Percentiles rank a stretch among this genome's conserved stretches.
Conservation (phyloP, 2,329 filamentous ascomycete genomes). For the Aureobasidium zeae region DNA sequence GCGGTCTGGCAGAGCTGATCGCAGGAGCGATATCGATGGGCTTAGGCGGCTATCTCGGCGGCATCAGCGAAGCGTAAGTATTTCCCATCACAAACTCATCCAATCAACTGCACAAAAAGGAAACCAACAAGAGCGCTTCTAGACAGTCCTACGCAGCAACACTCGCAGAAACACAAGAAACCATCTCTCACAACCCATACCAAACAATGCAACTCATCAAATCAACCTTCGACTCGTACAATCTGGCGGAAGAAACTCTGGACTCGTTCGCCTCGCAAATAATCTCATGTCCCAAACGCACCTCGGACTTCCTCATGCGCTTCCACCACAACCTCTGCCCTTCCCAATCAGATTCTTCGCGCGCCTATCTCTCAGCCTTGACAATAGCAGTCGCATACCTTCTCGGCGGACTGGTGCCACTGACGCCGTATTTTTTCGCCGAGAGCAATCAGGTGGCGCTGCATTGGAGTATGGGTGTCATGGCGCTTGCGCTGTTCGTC, state of each 20-base stretch:
- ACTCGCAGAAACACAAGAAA: slow-evolving; percentile 4
- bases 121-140: too few relatives aligned
- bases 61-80: slow-evolving; percentile 40
- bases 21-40: slow-evolving; percentile 37
- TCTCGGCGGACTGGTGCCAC: slow-evolving; percentile 59
- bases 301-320: slow-evolving; percentile 5
- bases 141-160: slow-evolving; percentile 15
- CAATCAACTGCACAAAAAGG: too few relatives aligned
- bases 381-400: slow-evolving; percentile 63
- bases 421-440: slow-evolving; percentile 59
- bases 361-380: slow-evolving; percentile 46
- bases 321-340: slow-evolving; percentile 36
- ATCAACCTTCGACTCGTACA: slow-evolving; percentile 4
- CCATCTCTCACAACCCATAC: not conserved
- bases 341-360: slow-evolving; percentile 33
- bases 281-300: not conserved
- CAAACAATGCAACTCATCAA: slow-evolving; percentile 1
- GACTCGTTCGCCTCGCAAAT: slow-evolving; percentile 7
- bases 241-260: slow-evolving; percentile 1
- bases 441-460: slow-evolving; percentile 40
- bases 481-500: slow-evolving; percentile 49
- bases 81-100: not conserved
- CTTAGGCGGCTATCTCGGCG: slow-evolving; percentile 36
- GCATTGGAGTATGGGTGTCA: slow-evolving; percentile 51
- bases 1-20: slow-evolving; percentile 34